Conservation (phyloP, 768 basidiomycete species). For the Tricholoma hemisulphureum region DNA sequence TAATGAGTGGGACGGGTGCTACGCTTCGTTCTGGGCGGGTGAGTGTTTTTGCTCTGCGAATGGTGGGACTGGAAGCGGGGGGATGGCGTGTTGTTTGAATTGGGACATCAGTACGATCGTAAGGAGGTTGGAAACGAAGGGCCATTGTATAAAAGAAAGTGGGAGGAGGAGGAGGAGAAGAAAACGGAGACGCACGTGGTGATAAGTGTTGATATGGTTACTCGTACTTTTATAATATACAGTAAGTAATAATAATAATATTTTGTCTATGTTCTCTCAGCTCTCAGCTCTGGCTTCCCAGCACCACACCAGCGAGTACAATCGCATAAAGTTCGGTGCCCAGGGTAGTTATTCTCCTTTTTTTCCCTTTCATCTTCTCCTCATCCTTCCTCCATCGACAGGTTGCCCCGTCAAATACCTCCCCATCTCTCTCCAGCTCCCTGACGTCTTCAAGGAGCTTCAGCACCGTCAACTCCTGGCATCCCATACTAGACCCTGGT, state of each 20-base stretch:
- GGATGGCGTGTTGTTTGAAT: slow-evolving; percentile 62
- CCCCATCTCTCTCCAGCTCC: slow-evolving; percentile 62
- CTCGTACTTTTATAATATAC: no score
- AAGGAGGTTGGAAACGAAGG: slow-evolving; percentile 56
- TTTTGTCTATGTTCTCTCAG: slow-evolving; percentile 23
- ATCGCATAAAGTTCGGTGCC: slow-evolving; percentile 61
- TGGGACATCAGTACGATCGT: slow-evolving; percentile 61
- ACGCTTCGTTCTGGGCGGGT: slow-evolving; percentile 94
- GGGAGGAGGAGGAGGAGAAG: slow-evolving; percentile 12
- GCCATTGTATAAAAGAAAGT: slow-evolving; percentile 38
- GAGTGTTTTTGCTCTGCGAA: slow-evolving; percentile 91
- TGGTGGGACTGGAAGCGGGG: slow-evolving; percentile 52
- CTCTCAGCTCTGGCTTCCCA: slow-evolving; percentile 66
- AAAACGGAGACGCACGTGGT: slow-evolving; percentile 5
- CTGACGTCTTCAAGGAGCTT: slow-evolving; percentile 54
- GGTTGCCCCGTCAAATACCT: slow-evolving; percentile 59
- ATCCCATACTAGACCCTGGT: slow-evolving; percentile 45
- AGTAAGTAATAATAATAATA: background rate
- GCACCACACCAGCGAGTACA: slow-evolving; percentile 73
- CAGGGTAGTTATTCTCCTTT: slow-evolving; percentile 24
- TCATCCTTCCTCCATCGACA: slow-evolving; percentile 23
- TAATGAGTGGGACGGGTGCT: slow-evolving; percentile 91
- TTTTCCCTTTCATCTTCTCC: background rate
- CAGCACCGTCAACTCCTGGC: slow-evolving; percentile 48
- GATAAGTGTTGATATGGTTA: no score